Conservation (phyloP, 2,329 filamentous ascomycete species). For the Sporothrix euskadiensis region DNA sequence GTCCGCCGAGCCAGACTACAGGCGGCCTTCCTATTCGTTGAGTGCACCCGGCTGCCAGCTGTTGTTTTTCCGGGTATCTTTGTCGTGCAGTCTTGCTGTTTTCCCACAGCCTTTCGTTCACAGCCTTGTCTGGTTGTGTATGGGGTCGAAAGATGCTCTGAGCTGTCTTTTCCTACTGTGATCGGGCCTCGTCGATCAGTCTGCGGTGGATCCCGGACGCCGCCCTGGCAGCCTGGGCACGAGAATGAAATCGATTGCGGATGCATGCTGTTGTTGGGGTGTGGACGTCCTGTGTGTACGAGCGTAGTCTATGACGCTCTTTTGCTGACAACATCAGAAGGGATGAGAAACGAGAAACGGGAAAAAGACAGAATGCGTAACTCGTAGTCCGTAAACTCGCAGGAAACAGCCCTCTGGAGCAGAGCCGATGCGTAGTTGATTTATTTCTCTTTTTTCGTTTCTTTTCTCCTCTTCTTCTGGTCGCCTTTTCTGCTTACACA, state of each 20-base stretch:
- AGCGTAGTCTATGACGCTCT: neutral
- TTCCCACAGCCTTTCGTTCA: neutral
- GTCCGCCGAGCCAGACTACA: neutral
- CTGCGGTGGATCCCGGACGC: neutral
- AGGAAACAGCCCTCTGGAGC: no score
- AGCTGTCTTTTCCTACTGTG: neutral
- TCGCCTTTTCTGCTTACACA: conserved; percentile 3
- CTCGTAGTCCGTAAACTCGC: neutral
- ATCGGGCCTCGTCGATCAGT: neutral
- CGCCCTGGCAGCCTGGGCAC: neutral
- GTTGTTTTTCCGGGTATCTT: neutral
- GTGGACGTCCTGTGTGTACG: neutral
- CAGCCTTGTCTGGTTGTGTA: neutral
- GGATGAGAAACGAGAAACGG: neutral
- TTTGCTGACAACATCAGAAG: neutral
- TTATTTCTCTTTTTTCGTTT: neutral
- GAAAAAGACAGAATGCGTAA: neutral
- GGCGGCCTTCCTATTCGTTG: conserved; percentile 5
- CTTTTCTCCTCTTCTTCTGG: neutral
- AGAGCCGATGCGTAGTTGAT: neutral
- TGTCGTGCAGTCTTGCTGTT: neutral
- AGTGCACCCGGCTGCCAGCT: neutral
- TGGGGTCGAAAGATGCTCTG: no score
- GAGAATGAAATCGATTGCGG: neutral
- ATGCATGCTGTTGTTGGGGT: neutral